These are phyloP conservation scores for Rhizoctonia solani DNA, from an alignment of 1,284 basidiomycete genomes.

Conservation along the genomic window DNA sequence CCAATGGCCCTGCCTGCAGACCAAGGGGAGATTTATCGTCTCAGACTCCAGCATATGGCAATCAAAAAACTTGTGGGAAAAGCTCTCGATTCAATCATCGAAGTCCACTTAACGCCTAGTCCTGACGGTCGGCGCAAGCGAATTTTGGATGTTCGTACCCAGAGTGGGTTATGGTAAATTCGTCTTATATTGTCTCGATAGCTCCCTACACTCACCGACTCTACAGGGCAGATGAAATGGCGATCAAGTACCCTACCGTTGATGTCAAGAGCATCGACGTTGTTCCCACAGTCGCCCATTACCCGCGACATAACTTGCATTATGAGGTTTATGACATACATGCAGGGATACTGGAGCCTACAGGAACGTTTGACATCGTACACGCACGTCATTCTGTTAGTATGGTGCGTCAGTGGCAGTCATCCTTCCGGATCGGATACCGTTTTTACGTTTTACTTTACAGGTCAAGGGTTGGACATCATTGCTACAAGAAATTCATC, in stretches of 20 bases:
- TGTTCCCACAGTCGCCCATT: constrained; percentile 33
- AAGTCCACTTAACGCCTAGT: not conserved
- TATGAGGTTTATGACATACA: constrained; percentile 38
- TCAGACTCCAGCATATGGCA: constrained; percentile 30
- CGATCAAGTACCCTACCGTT: constrained; percentile 34
- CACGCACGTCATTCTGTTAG: constrained; percentile 34
- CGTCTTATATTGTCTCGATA: not conserved
- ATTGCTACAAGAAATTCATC: constrained; percentile 33
- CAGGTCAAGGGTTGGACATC: constrained; percentile 28
- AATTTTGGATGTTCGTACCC: constrained; percentile 36
- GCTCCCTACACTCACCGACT: not conserved
- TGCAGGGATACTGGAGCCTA: constrained; percentile 31
- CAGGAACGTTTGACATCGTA: constrained; percentile 34
- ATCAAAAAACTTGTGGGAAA: constrained; percentile 33
- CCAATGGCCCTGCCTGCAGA: constrained; percentile 35
- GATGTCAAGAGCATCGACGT: constrained; percentile 37
- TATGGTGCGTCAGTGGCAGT: not conserved
- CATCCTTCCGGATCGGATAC: not conserved
- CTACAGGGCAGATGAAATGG: constrained; percentile 36
- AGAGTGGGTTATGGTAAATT: constrained; percentile 35
- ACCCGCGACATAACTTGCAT: constrained; percentile 32
- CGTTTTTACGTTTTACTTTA: not conserved
- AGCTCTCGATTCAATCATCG: not conserved
- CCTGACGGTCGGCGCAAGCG: constrained; percentile 21
- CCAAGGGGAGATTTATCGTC: constrained; percentile 24